phyloP scores from a whole-genome alignment of 495 filamentous ascomycete species.

The Aspergillus saccharolyticus region DNA sequence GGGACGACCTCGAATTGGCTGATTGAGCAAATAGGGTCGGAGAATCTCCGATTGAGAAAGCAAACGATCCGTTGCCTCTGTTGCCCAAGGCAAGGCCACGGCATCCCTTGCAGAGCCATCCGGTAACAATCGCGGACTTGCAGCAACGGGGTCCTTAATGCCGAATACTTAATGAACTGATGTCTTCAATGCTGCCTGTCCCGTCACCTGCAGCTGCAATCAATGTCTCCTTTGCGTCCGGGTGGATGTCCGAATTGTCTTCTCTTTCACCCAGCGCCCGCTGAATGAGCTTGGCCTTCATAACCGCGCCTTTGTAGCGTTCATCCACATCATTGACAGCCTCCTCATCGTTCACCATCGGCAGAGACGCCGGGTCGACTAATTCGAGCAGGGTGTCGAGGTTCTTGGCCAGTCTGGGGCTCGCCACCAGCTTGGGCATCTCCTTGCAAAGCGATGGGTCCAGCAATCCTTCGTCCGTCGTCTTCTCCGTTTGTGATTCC shows the following conservation, averaged over 20 bases:
- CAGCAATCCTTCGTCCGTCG: slow-evolving; percentile 16
- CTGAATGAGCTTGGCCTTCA: slow-evolving; percentile 79
- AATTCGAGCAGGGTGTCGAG: slow-evolving; percentile 66
- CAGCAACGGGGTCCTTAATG: slow-evolving; percentile 30
- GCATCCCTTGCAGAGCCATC: neutral
- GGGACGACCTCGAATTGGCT: neutral
- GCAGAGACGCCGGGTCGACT: slow-evolving; percentile 72
- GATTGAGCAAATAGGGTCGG: neutral
- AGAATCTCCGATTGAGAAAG: neutral
- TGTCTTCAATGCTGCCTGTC: slow-evolving; percentile 53
- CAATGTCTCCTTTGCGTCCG: slow-evolving; percentile 23
- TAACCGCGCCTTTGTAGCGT: slow-evolving; percentile 68
- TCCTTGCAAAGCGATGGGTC: slow-evolving; percentile 29
- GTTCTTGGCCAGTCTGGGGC: slow-evolving; percentile 66
- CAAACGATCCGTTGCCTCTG: neutral
- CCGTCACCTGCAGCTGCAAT: slow-evolving; percentile 33
- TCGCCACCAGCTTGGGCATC: slow-evolving; percentile 50
- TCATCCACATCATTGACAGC: slow-evolving; percentile 83
- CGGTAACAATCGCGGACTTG: neutral
- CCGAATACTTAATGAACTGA: slow-evolving; percentile 42
- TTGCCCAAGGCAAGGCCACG: neutral
- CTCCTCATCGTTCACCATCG: slow-evolving; percentile 75
- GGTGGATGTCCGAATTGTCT: slow-evolving; percentile 23
- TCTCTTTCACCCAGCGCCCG: slow-evolving; percentile 58
- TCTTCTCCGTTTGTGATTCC: neutral